These are phyloP conservation scores for Talaromyces marneffei DNA, from an alignment of 2,329 filamentous ascomycete species.

Conservation along the genomic window DNA sequence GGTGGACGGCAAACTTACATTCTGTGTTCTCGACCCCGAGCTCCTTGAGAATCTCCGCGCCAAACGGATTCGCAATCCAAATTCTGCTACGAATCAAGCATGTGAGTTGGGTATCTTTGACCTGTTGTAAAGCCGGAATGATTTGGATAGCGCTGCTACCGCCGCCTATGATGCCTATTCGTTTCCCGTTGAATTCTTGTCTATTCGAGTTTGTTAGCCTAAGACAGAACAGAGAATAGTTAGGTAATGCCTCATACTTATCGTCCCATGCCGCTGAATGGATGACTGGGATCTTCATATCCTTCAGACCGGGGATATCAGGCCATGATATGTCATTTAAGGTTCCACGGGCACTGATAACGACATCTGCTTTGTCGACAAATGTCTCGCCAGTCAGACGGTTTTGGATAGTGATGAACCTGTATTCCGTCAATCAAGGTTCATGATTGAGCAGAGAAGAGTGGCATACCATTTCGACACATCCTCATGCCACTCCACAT, in stretches of 20 bases:
- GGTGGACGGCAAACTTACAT: no score
- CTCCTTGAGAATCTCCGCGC: background rate
- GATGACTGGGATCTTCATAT: slow-evolving; percentile 27
- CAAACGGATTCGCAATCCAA: slow-evolving; percentile 23
- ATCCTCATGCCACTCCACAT: slow-evolving; percentile 41
- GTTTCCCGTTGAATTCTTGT: slow-evolving; percentile 23
- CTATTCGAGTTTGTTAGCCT: background rate
- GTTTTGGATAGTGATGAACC: background rate
- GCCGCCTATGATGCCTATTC: slow-evolving; percentile 34
- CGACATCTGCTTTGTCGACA: slow-evolving; percentile 17
- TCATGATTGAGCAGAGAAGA: no score
- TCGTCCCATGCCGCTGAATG: slow-evolving; percentile 43
- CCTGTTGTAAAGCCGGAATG: slow-evolving; percentile 32
- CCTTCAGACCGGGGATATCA: background rate
- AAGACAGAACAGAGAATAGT: no score
- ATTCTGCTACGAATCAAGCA: slow-evolving; percentile 31
- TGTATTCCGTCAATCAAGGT: background rate
- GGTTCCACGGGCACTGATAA: slow-evolving; percentile 26
- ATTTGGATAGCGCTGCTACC: slow-evolving; percentile 40
- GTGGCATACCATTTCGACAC: slow-evolving; percentile 25
- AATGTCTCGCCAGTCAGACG: background rate
- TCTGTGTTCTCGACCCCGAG: background rate
- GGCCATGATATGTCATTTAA: slow-evolving; percentile 37
- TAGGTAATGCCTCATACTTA: slow-evolving; percentile 18
- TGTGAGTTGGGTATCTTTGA: slow-evolving; percentile 35